Evolutionary conservation across 257 asterid species (phyloP), one percentile per base, ranked within the genome.

Genomic region (Nyctanthes arbortristis): DNA sequence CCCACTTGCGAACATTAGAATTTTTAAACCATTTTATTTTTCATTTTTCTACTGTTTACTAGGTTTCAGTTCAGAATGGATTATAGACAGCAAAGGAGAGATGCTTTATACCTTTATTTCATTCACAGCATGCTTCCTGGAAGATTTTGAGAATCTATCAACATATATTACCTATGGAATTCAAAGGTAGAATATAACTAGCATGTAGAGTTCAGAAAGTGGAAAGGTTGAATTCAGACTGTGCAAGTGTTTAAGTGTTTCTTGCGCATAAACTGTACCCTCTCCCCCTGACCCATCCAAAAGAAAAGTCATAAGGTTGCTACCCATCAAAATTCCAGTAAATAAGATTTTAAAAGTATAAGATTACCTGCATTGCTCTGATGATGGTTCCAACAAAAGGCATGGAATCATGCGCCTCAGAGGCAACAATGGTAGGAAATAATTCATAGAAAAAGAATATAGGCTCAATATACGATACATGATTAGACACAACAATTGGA

Each of bases 311-410:
- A n/a, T 28, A 57, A 28, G 55, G 29, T 43, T 10, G 55, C 24
- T 43, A 25, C 8, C 30, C 22, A 35, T 34, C 16, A 24, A 64
- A 40, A 31, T 2, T 16, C 18, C n/a, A 61, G 2, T 22, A 34
- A 63, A 36, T 1, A 64, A 67, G 24, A 64, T 31, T 33, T 12
- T 34, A 59, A 25, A 49, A 40, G 31, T n/a, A 32, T 9, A 27
- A 55, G 16, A 34, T 37, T 93, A 93, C 97, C 98, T 94, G 99
- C 99, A 94, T 94, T 65, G 99, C 95, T 78, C 96, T 81, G 83
- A 94, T 94, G 82, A 94, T 94, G 81, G 99, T 94, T 70, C 99
- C 99, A 73, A 94, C 97, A 65, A 94, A 83, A 6, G 98, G 98
- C 95, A 89, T 91, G 67, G 99, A 85, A 84, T 92, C 97, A 79